Conservation (phyloP, 2,329 filamentous ascomycete species). For the Herpotrichia juniperi region DNA sequence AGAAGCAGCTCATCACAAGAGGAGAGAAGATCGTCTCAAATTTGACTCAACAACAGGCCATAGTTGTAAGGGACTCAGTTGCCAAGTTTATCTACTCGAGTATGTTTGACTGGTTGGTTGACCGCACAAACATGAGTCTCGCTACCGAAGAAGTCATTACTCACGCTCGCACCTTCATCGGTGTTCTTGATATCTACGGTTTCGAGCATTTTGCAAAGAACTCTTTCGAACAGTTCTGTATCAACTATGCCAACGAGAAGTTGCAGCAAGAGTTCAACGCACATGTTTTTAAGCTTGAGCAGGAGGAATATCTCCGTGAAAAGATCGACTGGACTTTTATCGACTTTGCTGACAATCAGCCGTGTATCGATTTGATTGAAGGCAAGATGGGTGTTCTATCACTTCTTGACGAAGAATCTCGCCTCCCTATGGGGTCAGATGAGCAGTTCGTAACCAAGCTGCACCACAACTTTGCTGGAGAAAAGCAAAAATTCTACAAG, state of each 20-base stretch:
- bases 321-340: conserved; percentile 99
- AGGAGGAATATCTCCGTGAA: conserved; percentile 95
- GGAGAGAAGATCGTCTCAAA: conserved; percentile 98
- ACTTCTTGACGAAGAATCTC: conserved; percentile 92
- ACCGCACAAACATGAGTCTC: conserved; percentile 89
- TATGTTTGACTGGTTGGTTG: conserved; percentile 98
- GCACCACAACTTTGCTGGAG: conserved; percentile 86
- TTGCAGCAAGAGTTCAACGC: conserved; percentile 99
- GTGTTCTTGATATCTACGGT: conserved; percentile 98
- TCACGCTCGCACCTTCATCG: conserved; percentile 88
- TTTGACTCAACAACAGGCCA: conserved; percentile 88
- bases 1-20: conserved; percentile 96
- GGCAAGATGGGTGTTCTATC: conserved; percentile 93
- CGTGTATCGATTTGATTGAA: conserved; percentile 97
- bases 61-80: conserved; percentile 94
- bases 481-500: conserved; percentile 98
- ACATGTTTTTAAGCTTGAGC: conserved; percentile 98
- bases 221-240: conserved; percentile 99
- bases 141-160: conserved; percentile 86
- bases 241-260: conserved; percentile 99
- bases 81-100: conserved; percentile 99
- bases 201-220: conserved; percentile 99
- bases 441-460: conserved; percentile 97
- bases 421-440: conserved; percentile 95
- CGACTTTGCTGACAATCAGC: conserved; percentile 98